A percentile compares a stretch with the other conserved stretches of the same genome.
phyloP scores from a whole-genome alignment of 495 filamentous ascomycete species.

The Halenospora varia region DNA sequence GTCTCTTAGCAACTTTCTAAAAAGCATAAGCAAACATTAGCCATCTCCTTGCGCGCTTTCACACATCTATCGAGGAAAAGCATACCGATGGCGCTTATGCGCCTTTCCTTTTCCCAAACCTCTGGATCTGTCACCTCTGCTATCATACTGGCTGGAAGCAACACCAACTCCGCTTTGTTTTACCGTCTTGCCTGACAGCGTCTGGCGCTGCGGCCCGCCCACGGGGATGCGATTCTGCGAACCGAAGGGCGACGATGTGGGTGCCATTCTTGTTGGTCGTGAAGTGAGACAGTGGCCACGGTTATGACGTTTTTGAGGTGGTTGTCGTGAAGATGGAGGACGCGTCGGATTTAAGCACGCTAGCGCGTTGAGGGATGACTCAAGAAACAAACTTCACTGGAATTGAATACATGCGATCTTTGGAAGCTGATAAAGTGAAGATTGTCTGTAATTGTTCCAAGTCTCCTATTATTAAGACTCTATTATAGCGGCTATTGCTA shows the following conservation, averaged over 20 bases:
- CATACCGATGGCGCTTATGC: no score
- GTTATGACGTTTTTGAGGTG: not conserved
- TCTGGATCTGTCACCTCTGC: no score
- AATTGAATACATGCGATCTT: not conserved
- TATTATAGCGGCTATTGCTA: slow-evolving; percentile 10
- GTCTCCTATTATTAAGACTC: slow-evolving; percentile 24
- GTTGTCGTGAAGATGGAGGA: not conserved
- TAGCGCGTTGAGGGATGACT: not conserved
- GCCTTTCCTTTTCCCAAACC: no score
- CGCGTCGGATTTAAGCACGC: not conserved
- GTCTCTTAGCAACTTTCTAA: slow-evolving; percentile 58
- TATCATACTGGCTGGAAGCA: no score
- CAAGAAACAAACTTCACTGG: not conserved
- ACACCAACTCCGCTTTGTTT: no score
- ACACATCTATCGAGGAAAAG: no score
- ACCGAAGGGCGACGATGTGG: no score
- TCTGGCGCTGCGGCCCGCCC: no score
- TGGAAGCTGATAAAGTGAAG: not conserved
- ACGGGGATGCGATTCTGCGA: no score
- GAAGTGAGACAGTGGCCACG: not conserved
- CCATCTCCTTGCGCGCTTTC: no score
- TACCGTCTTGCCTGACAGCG: no score
- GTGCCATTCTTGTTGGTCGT: no score
- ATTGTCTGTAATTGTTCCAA: slow-evolving; percentile 11
- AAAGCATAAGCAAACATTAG: not conserved